These are phyloP conservation scores for Exophiala spinifera DNA, from an alignment of 2,329 filamentous ascomycete species.

Conservation along the genomic window DNA sequence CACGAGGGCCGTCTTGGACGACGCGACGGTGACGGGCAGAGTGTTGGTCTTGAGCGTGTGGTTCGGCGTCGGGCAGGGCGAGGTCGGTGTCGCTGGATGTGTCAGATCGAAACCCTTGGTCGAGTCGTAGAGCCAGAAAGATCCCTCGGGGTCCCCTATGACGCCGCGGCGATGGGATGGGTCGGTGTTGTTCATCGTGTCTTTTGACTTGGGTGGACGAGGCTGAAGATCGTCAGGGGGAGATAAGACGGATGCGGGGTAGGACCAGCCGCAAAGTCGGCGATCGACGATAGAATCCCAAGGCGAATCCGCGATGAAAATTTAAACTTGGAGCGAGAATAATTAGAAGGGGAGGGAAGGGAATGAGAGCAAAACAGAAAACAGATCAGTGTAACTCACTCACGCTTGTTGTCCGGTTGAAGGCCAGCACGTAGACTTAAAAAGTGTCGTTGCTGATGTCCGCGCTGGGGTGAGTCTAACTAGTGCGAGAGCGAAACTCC, in stretches of 20 bases:
- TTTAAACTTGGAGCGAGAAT: neutral
- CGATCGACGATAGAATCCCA: neutral
- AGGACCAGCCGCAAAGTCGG: neutral
- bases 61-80: constrained; percentile 19
- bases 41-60: constrained; percentile 31
- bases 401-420: neutral
- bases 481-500: no score
- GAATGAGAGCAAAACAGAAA: no score
- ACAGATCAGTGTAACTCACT: no score
- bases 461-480: neutral
- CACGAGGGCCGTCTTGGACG: constrained; percentile 46
- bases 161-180: constrained; percentile 34
- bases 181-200: constrained; percentile 22
- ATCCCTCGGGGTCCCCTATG: constrained; percentile 41
- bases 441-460: neutral
- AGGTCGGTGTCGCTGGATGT: constrained; percentile 36
- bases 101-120: constrained; percentile 48
- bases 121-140: constrained; percentile 46
- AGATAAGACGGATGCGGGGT: neutral
- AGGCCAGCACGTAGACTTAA: neutral
- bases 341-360: no score
- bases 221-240: constrained; percentile 7
- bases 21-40: constrained; percentile 38
- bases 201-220: constrained; percentile 1
- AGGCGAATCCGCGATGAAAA: neutral